A percentile compares a stretch with the other conserved stretches of the same genome.
Evolutionary conservation across 2,329 filamentous ascomycete genomes (phyloP).

Genomic region (Fusarium verticillioides): DNA sequence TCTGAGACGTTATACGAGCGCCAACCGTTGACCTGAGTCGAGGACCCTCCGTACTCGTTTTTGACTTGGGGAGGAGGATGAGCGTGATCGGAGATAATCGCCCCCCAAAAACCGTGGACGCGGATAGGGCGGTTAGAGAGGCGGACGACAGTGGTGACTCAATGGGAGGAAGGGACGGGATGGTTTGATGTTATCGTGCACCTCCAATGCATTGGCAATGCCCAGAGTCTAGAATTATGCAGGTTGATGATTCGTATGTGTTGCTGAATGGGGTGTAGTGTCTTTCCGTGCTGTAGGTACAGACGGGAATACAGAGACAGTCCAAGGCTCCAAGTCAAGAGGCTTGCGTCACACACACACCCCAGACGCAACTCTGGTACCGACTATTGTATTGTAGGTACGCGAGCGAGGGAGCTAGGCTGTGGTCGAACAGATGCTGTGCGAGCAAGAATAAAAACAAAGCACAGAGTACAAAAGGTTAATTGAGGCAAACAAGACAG

Average conservation of each 20-base stretch:
- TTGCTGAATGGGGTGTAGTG: constrained; percentile 29
- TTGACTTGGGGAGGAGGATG: background rate
- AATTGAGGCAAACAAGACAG: background rate
- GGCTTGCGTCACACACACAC: constrained; percentile 40
- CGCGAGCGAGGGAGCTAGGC: constrained; percentile 9
- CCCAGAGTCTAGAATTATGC: constrained; percentile 40
- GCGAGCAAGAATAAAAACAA: background rate
- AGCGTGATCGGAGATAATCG: constrained; percentile 41
- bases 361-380: background rate
- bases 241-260: constrained; percentile 39
- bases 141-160: constrained; percentile 35
- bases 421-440: constrained; percentile 10
- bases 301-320: constrained; percentile 16
- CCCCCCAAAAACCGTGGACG: constrained; percentile 10
- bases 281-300: constrained; percentile 9
- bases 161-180: constrained; percentile 4
- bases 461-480: background rate
- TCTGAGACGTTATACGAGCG: constrained; percentile 38
- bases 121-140: constrained; percentile 32
- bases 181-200: constrained; percentile 37
- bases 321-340: constrained; percentile 1
- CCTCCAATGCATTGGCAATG: background rate
- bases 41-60: constrained; percentile 1
- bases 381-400: background rate
- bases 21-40: constrained; percentile 37